A percentile compares a stretch with the other conserved stretches of the same genome.
Evolutionary conservation across 257 asterid genomes (phyloP).

Genomic region (Solanum lycopersicoides): DNA sequence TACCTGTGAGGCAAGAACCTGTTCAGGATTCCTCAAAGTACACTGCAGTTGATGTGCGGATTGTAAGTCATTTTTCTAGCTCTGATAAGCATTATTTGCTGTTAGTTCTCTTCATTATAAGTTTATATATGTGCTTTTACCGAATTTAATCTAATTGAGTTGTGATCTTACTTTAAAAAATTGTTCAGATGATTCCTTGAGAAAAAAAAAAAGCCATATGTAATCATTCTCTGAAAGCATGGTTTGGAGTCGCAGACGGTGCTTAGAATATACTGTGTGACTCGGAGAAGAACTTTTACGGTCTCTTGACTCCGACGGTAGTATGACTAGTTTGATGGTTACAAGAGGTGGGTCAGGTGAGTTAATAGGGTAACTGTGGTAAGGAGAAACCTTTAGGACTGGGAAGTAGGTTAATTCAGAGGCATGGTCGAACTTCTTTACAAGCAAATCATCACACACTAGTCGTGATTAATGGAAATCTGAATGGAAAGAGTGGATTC

Average conservation of each 20-base stretch:
- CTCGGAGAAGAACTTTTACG: not conserved
- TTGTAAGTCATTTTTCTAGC: conserved; percentile 37
- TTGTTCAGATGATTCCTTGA: not conserved
- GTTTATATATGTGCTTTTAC: not conserved
- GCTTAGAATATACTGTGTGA: not conserved
- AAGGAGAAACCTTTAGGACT: not conserved
- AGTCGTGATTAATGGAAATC: not conserved
- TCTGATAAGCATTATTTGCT: not conserved
- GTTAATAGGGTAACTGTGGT: not conserved
- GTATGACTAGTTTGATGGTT: not conserved
- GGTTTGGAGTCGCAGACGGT: not conserved
- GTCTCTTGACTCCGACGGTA: not conserved
- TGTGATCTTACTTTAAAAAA: not conserved
- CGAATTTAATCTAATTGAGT: not conserved
- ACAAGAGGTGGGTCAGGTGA: not conserved
- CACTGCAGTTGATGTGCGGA: conserved; percentile 89
- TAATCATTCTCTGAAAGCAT: not conserved
- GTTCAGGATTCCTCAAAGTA: conserved; percentile 59
- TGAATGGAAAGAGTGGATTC: not conserved
- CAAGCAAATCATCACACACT: not conserved
- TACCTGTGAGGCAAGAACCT: conserved; percentile 71
- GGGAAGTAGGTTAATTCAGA: not conserved
- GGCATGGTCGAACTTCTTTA: not conserved
- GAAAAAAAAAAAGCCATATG: not conserved
- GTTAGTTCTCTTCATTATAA: not conserved